Evolutionary conservation across 148 eudicot species (phyloP), one percentile per base, ranked within the genome.

Genomic region (Dysphania ambrosioides): DNA sequence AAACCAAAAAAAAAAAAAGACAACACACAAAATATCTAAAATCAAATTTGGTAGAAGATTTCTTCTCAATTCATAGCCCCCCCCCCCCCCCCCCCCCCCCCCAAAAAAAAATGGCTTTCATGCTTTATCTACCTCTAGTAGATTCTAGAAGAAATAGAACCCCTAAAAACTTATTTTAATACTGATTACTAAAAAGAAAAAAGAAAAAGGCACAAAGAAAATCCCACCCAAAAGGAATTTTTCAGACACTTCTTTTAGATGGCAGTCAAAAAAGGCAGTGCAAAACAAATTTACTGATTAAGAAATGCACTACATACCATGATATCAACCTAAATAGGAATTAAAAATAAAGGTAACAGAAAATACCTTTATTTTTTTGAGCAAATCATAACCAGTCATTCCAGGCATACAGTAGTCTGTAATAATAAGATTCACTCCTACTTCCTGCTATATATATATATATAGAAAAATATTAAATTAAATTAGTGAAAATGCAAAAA

Each of bases 331-430:
- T 53, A 34, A 68, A 68, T 41, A 21, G 2, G 58, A 21, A 70
- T 40, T 1, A 49, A 8, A 67, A 76, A 56, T 32, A 72, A 75
- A n/a, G 73, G 41, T 10, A 34, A 36, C 61, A 58, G 38, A 71
- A 41, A 57, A 75, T 80, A 94, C 98, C 93, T 94, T 94, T 76
- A 94, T 83, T 91, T 90, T 91, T 86, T 88, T 94, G 53, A 94
- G 91, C 88, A 94, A 86, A 84, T 94, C 98, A 86, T 94, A 94
- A 71, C 98, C 98, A 68, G 97, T 94, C 97, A 94, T 94, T 61
- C 91, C 96, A 70, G 98, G 98, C 98, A 94, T 94, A 79, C 93
- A 94, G 66, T 94, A 94, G 77, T 94, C 98, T 73, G 98, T 91
- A 49, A 94, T 94, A 32, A 94, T 86, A 69, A 94, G 87, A 85